These are phyloP conservation scores for Colletotrichum kahawae DNA, from an alignment of 2,329 filamentous ascomycete genomes.

Conservation along the genomic window DNA sequence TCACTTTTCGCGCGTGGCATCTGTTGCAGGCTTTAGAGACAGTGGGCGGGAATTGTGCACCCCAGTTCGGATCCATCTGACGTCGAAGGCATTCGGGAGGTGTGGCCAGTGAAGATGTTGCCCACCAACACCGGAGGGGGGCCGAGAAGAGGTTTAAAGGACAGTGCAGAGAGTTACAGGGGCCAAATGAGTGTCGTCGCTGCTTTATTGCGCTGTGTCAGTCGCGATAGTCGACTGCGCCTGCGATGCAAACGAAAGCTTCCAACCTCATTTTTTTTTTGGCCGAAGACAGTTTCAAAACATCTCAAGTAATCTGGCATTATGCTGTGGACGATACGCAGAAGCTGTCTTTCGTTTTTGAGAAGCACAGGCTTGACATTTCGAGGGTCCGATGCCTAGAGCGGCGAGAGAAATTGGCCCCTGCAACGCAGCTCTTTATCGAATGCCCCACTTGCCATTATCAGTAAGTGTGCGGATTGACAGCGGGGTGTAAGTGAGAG, in stretches of 20 bases:
- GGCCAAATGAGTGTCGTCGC: neutral
- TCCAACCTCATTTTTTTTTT: neutral
- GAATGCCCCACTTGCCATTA: neutral
- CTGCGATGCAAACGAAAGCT: neutral
- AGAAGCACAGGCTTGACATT: neutral
- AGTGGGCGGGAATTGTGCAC: constrained; percentile 3
- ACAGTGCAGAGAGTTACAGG: neutral
- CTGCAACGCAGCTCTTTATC: neutral
- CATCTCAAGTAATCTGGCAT: too few relatives aligned
- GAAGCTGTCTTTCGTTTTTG: neutral
- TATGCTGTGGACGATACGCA: neutral
- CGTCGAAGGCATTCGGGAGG: neutral
- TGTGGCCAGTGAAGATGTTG: neutral
- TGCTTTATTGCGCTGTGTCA: neutral
- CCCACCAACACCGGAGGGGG: neutral
- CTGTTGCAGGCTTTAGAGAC: constrained; percentile 19
- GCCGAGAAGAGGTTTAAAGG: neutral
- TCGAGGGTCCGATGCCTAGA: neutral
- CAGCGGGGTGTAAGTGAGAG: neutral
- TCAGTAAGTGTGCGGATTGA: neutral
- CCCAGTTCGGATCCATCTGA: constrained; percentile 8
- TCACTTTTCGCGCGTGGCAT: constrained; percentile 24
- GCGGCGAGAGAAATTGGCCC: neutral
- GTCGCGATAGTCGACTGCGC: neutral
- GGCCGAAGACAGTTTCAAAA: neutral